Conservation (phyloP, 1,284 basidiomycete species). For the Sanghuangporus baumii region DNA sequence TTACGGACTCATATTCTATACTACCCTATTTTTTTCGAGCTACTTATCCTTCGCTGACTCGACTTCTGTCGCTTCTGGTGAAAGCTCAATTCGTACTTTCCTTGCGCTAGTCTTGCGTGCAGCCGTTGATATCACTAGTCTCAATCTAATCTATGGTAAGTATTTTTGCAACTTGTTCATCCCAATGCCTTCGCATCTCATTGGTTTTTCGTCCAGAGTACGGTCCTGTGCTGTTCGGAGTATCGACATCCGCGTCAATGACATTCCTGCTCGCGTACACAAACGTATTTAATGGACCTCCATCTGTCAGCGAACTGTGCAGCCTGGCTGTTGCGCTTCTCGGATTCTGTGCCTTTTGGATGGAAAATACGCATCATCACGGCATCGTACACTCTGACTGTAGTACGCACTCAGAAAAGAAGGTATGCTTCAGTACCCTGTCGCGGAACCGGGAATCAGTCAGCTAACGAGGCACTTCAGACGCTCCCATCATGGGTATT, state of each 20-base stretch:
- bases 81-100: slow-evolving; percentile 2
- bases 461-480: neutral
- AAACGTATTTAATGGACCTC: neutral
- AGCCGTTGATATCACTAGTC: slow-evolving; percentile 4
- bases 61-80: slow-evolving; percentile 18
- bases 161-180: neutral
- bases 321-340: slow-evolving; percentile 1
- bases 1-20: slow-evolving; percentile 16
- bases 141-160: slow-evolving; percentile 12
- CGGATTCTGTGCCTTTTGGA: slow-evolving; percentile 6
- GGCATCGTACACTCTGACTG: neutral
- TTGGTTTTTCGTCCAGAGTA: neutral
- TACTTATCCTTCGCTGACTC: slow-evolving; percentile 8
- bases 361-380: neutral
- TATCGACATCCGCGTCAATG: slow-evolving; percentile 4
- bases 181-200: neutral
- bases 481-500: neutral
- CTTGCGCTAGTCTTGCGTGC: neutral
- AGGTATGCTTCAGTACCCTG: neutral
- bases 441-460: neutral
- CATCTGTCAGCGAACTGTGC: slow-evolving; percentile 5
- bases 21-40: slow-evolving; percentile 3
- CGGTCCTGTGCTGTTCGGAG: slow-evolving; percentile 5
- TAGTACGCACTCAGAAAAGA: neutral
- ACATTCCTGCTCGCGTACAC: slow-evolving; percentile 4